Conservation (phyloP, 306 rosid species). For the Vigna trinervia region DNA sequence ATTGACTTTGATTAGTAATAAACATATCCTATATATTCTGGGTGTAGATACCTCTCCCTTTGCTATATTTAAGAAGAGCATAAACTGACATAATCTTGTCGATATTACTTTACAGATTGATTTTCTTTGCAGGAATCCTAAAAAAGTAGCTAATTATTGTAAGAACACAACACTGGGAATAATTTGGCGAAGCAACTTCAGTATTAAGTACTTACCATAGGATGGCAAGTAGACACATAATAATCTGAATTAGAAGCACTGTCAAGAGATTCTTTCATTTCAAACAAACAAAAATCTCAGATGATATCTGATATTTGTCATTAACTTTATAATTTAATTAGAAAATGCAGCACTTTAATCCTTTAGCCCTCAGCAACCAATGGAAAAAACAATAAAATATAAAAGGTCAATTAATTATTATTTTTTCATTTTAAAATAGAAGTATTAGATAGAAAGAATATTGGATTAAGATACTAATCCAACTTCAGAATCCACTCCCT, state of each 20-base stretch:
- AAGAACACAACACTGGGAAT: conserved; percentile 14
- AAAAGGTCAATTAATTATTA: conserved; percentile 32
- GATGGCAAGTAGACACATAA: conserved; percentile 11
- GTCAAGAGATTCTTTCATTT: conserved; percentile 23
- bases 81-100: conserved; percentile 35
- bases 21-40: no score
- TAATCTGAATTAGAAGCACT: conserved; percentile 16
- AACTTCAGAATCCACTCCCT: conserved; percentile 28
- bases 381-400: background rate
- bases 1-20: no score
- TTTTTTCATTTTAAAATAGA: conserved; percentile 24
- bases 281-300: conserved; percentile 22
- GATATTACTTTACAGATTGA: conserved; percentile 24
- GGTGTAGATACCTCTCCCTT: background rate
- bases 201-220: conserved; percentile 13
- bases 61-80: conserved; percentile 1
- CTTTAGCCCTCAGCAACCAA: conserved; percentile 21
- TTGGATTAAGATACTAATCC: conserved; percentile 45
- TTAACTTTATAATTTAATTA: conserved; percentile 28
- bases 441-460: conserved; percentile 29
- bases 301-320: conserved; percentile 30
- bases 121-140: conserved; percentile 28
- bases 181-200: conserved; percentile 7
- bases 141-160: conserved; percentile 10
- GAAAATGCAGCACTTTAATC: conserved; percentile 13